Evolutionary conservation across 23 red algal genomes (phyloP).

Genomic region (Agarophyton chilense): DNA sequence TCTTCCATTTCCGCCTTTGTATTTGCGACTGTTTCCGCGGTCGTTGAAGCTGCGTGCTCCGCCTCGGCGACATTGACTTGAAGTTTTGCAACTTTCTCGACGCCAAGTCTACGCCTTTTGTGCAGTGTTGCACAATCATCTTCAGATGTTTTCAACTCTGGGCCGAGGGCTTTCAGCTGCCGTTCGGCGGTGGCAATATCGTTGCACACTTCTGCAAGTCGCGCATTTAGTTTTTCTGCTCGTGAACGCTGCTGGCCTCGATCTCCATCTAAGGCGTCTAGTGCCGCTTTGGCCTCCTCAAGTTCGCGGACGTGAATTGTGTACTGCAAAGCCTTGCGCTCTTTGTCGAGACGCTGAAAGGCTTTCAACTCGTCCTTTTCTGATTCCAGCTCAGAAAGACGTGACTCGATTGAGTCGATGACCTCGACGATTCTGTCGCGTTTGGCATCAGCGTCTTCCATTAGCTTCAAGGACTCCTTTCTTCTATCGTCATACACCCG

Average conservation of each 20-base stretch:
- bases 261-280: slow-evolving; percentile 68
- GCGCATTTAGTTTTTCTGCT: slow-evolving; percentile 55
- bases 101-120: slow-evolving; percentile 22
- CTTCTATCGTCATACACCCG: slow-evolving; percentile 91
- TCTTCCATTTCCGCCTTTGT: slow-evolving; percentile 61
- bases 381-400: slow-evolving; percentile 81
- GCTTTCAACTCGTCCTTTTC: slow-evolving; percentile 89
- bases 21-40: slow-evolving; percentile 18
- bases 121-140: slow-evolving; percentile 48
- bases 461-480: slow-evolving; percentile 80
- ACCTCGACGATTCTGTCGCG: slow-evolving; percentile 90
- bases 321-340: slow-evolving; percentile 85
- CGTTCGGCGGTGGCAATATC: slow-evolving; percentile 50
- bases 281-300: slow-evolving; percentile 75
- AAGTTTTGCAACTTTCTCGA: slow-evolving; percentile 61
- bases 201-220: slow-evolving; percentile 37
- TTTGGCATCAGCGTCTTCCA: slow-evolving; percentile 86
- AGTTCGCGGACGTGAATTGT: slow-evolving; percentile 77
- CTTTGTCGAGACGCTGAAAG: slow-evolving; percentile 84
- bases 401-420: slow-evolving; percentile 82
- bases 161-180: slow-evolving; percentile 2
- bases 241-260: slow-evolving; percentile 60
- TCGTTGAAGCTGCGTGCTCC: slow-evolving; percentile 32
- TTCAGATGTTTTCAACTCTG: slow-evolving; percentile 33
- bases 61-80: slow-evolving; percentile 69